phyloP scores from a whole-genome alignment of 2,329 filamentous ascomycete species.

The Cladosporium sp. region DNA sequence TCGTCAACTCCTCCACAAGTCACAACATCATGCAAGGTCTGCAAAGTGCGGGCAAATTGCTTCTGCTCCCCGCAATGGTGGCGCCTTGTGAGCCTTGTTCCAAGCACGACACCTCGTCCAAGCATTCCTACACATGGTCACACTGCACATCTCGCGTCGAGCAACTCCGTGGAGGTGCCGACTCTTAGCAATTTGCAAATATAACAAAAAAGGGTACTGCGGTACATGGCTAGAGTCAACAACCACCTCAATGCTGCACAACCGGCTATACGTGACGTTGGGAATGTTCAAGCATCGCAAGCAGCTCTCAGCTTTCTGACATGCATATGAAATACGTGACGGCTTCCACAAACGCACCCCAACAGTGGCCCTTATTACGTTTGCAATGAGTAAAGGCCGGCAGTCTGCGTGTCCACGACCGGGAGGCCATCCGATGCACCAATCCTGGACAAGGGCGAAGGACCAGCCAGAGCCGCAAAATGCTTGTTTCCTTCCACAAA shows the following conservation, averaged over 20 bases:
- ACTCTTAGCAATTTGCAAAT: conserved; percentile 1
- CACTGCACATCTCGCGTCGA: conserved; percentile 14
- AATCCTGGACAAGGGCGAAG: conserved; percentile 1
- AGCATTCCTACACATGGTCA: not conserved
- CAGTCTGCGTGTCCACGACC: conserved; percentile 5
- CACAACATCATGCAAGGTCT: not conserved
- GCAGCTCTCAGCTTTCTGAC: not conserved
- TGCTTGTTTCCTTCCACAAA: not conserved
- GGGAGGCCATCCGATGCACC: conserved; percentile 2
- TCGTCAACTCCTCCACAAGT: not conserved
- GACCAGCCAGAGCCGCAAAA: conserved; percentile 11
- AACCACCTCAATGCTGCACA: not conserved
- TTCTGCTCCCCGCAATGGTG: conserved; percentile 14
- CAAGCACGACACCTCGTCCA: conserved; percentile 8
- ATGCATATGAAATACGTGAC: not conserved
- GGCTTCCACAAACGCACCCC: not conserved
- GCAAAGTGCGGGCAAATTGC: not conserved
- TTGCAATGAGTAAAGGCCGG: not conserved
- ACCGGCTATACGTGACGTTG: not conserved
- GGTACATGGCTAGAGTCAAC: not conserved
- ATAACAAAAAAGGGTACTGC: not conserved
- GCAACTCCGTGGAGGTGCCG: conserved; percentile 13
- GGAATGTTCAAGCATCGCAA: not conserved
- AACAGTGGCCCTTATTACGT: not conserved
- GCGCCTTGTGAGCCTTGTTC: not conserved